Evolutionary conservation across 116 monocot species (phyloP), one percentile per base, ranked within the genome.

Genomic region (Trichopus zeylanicus): DNA sequence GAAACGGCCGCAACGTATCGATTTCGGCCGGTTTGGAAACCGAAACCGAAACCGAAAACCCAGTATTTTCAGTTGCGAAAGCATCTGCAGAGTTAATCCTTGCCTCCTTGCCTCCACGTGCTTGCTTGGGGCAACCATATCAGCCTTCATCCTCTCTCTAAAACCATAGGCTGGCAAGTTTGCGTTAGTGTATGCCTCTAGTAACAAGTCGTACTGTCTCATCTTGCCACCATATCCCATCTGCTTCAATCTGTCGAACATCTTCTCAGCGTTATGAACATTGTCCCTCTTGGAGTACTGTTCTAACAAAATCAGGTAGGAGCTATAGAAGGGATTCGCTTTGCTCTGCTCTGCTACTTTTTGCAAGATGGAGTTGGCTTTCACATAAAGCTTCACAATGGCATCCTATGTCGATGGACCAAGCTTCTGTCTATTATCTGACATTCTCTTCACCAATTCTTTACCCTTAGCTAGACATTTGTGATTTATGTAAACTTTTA

Each of bases 161-260:
- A 95, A 87, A 52, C 95, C 95, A 46, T 95, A 90, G 38, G 90
- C 82, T 21, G 95, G 90, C 52, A 34, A 23, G 20, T 90, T 79
- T 1, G 87, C 83, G 61, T 87, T 87, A 6, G 70, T 11, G 46
- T 90, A 95, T 5, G 95, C 81, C 71, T 83, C 54, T 10, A 95
- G 78, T 24, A 95, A 60, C 3, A 60, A 13, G 33, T 77, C 59
- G 35, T 83, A 95, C 69, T 66, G 68, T 23, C 24, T 63, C 66
- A 79, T 51, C 57, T 79, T 81, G 27, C 72, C 74, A 10, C 25
- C 2, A 52, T 87, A 90, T 1, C 79, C 77, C 7, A 7, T 58
- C 60, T 63, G 68, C 65, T 51, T 83, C 71, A 86, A 6, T 66
- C 62, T 59, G 28, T 72, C 46, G 49, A 95, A 86, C 32, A 95